Conservation (phyloP, 2,329 filamentous ascomycete species). For the Verticillium zaregamsianum region DNA sequence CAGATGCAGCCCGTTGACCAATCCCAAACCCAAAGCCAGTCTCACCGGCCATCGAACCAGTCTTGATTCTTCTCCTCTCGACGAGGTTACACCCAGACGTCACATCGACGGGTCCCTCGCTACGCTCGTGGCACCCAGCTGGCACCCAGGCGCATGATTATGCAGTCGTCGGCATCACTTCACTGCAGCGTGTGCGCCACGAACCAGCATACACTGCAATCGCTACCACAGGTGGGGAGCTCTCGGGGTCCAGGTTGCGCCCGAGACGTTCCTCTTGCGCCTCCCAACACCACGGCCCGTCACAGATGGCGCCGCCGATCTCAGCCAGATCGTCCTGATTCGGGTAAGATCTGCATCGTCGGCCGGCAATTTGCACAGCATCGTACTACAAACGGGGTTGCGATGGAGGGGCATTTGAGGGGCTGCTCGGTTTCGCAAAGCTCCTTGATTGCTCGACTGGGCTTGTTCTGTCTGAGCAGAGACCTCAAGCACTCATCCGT, state of each 20-base stretch:
- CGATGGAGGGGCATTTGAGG: neutral
- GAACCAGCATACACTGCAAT: neutral
- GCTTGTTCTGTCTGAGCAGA: neutral
- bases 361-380: neutral
- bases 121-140: neutral
- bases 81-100: neutral
- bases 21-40: too few species aligned
- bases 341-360: neutral
- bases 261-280: neutral
- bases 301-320: neutral
- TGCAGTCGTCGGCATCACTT: neutral
- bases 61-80: neutral
- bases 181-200: neutral
- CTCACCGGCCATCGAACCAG: neutral
- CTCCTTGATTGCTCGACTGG: neutral
- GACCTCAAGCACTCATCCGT: neutral
- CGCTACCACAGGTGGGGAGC: neutral
- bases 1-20: neutral
- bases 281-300: neutral
- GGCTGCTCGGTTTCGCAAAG: neutral
- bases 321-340: neutral
- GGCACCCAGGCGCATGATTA: neutral
- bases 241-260: neutral
- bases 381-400: too few species aligned
- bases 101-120: neutral